Base-by-base conservation (phyloP, 768 basidiomycete genomes). In the Termitomyces sp. region DNA sequence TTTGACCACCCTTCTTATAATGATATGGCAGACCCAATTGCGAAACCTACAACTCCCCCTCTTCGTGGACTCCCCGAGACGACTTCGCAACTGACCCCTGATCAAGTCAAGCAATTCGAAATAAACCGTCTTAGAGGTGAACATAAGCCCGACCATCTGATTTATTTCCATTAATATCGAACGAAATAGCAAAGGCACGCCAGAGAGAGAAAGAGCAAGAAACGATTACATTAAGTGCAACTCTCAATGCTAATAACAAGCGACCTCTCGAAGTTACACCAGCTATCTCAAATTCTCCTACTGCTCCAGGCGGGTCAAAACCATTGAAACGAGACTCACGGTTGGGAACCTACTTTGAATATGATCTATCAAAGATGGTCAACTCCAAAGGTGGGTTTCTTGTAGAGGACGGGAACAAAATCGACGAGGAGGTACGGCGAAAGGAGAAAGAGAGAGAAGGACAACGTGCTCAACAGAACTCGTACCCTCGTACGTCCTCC, bases 351-450 rank as follows among this genome's bases (percentile, higher is more conserved):
- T 98, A 98, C 75, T 96, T 96, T 64, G 96, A 98, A 64, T 98
- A 97, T 83, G 95, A 98, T 71, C 73, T 98, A 15, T 91, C 91
- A 13, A 98, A 97, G 78, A 91, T 98, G 87, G 88, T 94, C 68
- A 98, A 99, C 71, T 89, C 94, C 8, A 91, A 95, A 70, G 97
- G 96, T 53, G 97, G 97, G 1, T 99, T 98, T 72, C 73, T 99
- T 67, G 79, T 96, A 6, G 92, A 96, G 62, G 95, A 96, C 46
- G 87, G 84, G n/a, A 84, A 86, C 63, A 89, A 91, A 62, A 80
- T 85, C 1, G 87, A 92, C 65, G 92, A 91, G 58, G 87, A 89
- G 27, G 73, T 86, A 60, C 78, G 85, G 49, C 74, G 86, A 61
- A 90, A 89, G 70, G 89, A 95, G 73, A 88, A 87, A 65, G 87